These are phyloP conservation scores for Leccinum longicurvipes DNA, from an alignment of 768 basidiomycete species.

Conservation along the genomic window DNA sequence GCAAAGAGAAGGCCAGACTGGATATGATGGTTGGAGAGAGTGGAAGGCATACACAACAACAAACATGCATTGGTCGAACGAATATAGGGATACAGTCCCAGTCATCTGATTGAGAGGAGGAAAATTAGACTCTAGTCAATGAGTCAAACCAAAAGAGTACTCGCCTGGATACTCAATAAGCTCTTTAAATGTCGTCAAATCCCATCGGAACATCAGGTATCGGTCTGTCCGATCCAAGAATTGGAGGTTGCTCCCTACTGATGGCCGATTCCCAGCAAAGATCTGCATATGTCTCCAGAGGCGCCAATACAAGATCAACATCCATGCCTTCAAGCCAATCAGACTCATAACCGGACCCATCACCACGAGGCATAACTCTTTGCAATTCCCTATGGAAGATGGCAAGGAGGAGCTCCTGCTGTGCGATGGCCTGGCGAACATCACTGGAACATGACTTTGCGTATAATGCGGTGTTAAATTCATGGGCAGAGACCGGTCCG, in stretches of 20 bases:
- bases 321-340: conserved; percentile 30
- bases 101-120: neutral
- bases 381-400: conserved; percentile 31
- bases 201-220: conserved; percentile 29
- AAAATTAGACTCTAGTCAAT: neutral
- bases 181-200: conserved; percentile 22
- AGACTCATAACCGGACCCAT: conserved; percentile 15
- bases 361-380: conserved; percentile 18
- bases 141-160: neutral
- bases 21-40: neutral
- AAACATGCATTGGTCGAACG: conserved; percentile 6
- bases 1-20: conserved; percentile 1
- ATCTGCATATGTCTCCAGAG: conserved; percentile 26
- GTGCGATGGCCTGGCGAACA: conserved; percentile 31
- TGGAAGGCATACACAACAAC: neutral
- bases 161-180: conserved; percentile 16
- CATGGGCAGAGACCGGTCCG: conserved; percentile 19
- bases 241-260: conserved; percentile 13
- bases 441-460: conserved; percentile 31
- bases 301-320: conserved; percentile 27
- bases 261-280: conserved; percentile 30
- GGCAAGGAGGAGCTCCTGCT: conserved; percentile 32
- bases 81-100: conserved; percentile 2
- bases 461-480: conserved; percentile 16
- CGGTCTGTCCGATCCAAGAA: conserved; percentile 8